These are phyloP conservation scores for Aspergillus pseudoterreus DNA, from an alignment of 2,329 filamentous ascomycete species.

Conservation along the genomic window DNA sequence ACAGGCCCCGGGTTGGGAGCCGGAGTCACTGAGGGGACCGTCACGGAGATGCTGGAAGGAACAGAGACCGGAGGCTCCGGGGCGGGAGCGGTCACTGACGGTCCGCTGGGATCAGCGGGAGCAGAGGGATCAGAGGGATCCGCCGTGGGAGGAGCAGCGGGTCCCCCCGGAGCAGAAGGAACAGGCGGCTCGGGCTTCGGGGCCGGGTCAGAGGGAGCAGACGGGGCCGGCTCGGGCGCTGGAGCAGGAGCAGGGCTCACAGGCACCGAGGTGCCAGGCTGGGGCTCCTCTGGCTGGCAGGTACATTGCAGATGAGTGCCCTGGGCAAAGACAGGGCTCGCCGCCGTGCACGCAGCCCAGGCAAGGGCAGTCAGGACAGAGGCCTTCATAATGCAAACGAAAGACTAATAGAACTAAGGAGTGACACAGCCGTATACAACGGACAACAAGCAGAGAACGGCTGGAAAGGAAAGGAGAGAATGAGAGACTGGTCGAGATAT, in stretches of 20 bases:
- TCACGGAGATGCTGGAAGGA: background rate
- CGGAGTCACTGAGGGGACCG: background rate
- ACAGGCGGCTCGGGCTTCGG: background rate
- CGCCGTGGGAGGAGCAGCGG: background rate
- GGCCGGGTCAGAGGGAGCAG: background rate
- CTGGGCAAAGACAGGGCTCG: slow-evolving; percentile 10
- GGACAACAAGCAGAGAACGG: background rate
- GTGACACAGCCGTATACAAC: background rate
- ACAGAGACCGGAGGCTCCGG: background rate
- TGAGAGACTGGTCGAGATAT: background rate
- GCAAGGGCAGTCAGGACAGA: slow-evolving; percentile 14
- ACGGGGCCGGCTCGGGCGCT: background rate
- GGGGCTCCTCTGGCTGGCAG: slow-evolving; percentile 3
- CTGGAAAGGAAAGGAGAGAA: background rate
- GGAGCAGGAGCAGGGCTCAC: background rate
- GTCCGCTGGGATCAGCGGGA: background rate
- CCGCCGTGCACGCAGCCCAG: slow-evolving; percentile 14
- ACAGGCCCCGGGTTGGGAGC: background rate
- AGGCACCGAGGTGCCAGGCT: slow-evolving; percentile 3
- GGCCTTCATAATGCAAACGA: slow-evolving; percentile 15
- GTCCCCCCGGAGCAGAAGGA: background rate
- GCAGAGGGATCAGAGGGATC: background rate
- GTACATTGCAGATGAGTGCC: slow-evolving; percentile 8
- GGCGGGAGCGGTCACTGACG: background rate
- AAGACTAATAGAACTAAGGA: slow-evolving; percentile 6